Conservation (phyloP, 169 alveolate species). For the Perkinsus marinus region DNA sequence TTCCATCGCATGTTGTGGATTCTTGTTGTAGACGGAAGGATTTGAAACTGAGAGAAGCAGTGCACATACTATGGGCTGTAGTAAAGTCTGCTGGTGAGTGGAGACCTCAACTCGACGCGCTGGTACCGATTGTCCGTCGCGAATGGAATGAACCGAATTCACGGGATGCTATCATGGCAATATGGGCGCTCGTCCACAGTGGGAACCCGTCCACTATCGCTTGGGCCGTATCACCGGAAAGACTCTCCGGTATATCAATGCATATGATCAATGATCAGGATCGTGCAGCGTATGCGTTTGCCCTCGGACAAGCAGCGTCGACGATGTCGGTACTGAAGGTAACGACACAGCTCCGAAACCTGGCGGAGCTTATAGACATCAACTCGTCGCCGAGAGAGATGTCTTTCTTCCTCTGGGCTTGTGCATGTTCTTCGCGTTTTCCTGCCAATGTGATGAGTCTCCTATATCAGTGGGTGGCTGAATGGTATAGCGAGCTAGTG, state of each 20-base stretch:
- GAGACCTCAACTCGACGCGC: neutral
- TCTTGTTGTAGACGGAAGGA: neutral
- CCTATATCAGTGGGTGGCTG: neutral
- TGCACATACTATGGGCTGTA: neutral
- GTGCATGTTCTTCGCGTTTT: neutral
- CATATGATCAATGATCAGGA: neutral
- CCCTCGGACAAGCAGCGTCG: neutral
- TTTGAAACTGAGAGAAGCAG: neutral
- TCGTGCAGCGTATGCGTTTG: neutral
- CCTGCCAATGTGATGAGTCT: neutral
- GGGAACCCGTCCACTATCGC: neutral
- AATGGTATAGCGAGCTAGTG: neutral
- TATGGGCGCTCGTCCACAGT: neutral
- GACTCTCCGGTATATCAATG: neutral
- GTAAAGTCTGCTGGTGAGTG: neutral
- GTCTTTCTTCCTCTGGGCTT: neutral
- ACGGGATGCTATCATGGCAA: neutral
- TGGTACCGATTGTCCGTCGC: neutral
- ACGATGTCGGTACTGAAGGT: neutral
- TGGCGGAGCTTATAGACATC: neutral
- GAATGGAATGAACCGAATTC: neutral
- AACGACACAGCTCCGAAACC: neutral
- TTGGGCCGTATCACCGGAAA: neutral
- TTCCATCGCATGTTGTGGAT: neutral
- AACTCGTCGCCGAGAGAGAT: neutral